A percentile compares a stretch with the other conserved stretches of the same genome.
Conservation (phyloP, 202 grass and related monocot species). For the Setaria italica region DNA sequence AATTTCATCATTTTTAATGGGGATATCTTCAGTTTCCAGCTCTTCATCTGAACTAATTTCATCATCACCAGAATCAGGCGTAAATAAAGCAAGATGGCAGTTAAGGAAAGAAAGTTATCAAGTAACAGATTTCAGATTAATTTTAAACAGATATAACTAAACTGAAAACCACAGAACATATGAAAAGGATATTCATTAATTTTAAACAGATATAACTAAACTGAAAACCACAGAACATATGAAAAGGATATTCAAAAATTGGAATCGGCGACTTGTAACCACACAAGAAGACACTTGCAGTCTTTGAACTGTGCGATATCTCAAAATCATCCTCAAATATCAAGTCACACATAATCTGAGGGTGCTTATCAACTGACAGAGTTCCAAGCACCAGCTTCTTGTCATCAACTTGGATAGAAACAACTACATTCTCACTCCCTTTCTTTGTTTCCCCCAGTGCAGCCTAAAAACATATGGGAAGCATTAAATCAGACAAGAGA, state of each 20-base stretch:
- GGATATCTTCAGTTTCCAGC: conserved; percentile 20
- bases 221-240: background rate
- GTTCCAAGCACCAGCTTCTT: conserved; percentile 72
- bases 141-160: conserved; percentile 3
- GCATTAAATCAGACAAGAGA: background rate
- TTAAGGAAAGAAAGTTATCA: conserved; percentile 46
- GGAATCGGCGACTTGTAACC: conserved; percentile 57
- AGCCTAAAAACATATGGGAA: conserved; percentile 46
- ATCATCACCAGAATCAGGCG: conserved; percentile 35
- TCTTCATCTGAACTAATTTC: conserved; percentile 54
- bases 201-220: conserved; percentile 6
- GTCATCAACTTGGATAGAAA: conserved; percentile 63
- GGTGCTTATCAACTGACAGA: conserved; percentile 61
- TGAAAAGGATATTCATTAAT: conserved; percentile 61
- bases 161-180: background rate
- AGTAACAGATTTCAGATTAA: background rate
- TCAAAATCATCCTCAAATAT: conserved; percentile 72
- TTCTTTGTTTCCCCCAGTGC: conserved; percentile 67
- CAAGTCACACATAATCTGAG: conserved; percentile 71
- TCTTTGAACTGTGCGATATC: conserved; percentile 79
- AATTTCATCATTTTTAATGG: background rate
- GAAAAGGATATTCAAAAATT: conserved; percentile 62
- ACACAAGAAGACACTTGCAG: conserved; percentile 58
- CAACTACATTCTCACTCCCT: conserved; percentile 47
- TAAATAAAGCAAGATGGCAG: conserved; percentile 13